A percentile compares a stretch with the other conserved stretches of the same genome.
Evolutionary conservation across 2,329 filamentous ascomycete species (phyloP).

Genomic region (Colletotrichum sansevieriae): DNA sequence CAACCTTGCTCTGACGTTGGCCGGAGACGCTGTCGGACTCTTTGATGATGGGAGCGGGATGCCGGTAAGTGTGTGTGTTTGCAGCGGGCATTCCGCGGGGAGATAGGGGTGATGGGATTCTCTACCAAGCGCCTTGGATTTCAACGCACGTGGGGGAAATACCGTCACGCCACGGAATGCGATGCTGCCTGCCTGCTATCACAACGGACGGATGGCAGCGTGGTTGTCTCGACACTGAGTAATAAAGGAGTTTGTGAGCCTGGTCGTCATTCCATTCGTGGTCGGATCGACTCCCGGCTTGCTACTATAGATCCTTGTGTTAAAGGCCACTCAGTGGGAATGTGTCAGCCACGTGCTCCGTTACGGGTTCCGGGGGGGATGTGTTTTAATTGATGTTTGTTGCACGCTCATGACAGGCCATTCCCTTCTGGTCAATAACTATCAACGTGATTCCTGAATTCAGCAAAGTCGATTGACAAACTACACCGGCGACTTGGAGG

Average conservation of each 20-base stretch:
- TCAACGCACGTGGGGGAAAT: too few species aligned
- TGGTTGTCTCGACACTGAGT: background rate
- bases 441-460: too few species aligned
- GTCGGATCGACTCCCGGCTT: too few species aligned
- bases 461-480: too few species aligned
- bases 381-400: background rate
- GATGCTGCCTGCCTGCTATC: too few species aligned
- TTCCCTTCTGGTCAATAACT: background rate
- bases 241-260: background rate
- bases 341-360: background rate
- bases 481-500: too few species aligned
- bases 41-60: constrained; percentile 1
- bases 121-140: too few species aligned
- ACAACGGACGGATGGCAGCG: background rate
- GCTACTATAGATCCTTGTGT: too few species aligned
- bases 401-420: background rate
- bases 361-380: background rate
- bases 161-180: too few species aligned
- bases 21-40: background rate
- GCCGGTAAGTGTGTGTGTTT: background rate
- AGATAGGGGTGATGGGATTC: background rate
- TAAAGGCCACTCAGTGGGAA: background rate
- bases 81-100: background rate
- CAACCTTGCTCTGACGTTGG: too few species aligned
- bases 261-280: too few species aligned